Base-by-base conservation (phyloP, 176 grass and related monocot species). In the Ampelocalamus luodianensis region DNA sequence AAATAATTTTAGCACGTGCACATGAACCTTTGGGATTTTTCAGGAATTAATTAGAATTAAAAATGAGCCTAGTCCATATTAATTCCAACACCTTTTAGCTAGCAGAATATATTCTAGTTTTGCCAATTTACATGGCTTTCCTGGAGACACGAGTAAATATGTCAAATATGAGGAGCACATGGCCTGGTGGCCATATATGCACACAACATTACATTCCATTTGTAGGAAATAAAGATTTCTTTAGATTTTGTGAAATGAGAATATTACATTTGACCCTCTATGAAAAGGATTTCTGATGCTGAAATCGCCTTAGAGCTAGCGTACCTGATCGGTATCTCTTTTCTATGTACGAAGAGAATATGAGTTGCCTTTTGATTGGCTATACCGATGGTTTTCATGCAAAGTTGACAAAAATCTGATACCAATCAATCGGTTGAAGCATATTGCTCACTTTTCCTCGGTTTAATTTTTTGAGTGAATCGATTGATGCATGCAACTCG, bases 71-170 rank as follows among this genome's bases (percentile, higher is more conserved):
- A n/a, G n/a, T n/a, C n/a, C n/a, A n/a, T n/a, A n/a, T n/a, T n/a
- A n/a, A n/a, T n/a, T n/a, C n/a, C n/a, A n/a, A n/a, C n/a, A n/a
- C n/a, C n/a, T 40, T 34, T 40, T 7, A 36, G 56, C 55, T 59
- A 40, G 61, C 37, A 77, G 48, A 14, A 67, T 67, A 85, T 77
- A 34, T 85, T 77, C 83, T 54, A 84, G 12, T 36, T 68, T 55
- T 66, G 23, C 20, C 48, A 66, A 18, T 36, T 43, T 86, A 39
- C n/a, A 44, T 65, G 68, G 6, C 43, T 86, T 72, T 49, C 1
- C 27, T 64, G 67, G 55, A 51, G 68, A 63, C 40, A 80, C 6
- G 32, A 72, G 43, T 79, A 53, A 22, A 73, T 80, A 73, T 80
- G 58, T 36, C 68, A 80, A 81, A 66, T 10, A 74, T 34, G 72